Conservation (phyloP, 2,329 filamentous ascomycete genomes). For the Fusarium drepaniforme region DNA sequence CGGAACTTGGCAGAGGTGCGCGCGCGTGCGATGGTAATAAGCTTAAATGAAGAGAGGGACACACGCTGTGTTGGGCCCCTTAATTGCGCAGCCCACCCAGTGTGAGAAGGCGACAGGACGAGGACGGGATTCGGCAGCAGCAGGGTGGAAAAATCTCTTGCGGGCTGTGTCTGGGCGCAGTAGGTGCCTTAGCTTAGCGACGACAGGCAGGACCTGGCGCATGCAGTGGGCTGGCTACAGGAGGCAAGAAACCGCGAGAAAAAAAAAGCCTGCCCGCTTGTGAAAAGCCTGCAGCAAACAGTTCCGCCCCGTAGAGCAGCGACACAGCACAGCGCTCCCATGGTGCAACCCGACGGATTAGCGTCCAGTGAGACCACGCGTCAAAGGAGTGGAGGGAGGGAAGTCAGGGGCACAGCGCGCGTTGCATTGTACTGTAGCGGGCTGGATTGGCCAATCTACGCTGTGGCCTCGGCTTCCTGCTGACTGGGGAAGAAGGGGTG, state of each 20-base stretch:
- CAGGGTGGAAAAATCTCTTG: not conserved
- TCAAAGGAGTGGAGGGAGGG: not conserved
- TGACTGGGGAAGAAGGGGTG: not conserved
- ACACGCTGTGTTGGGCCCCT: not conserved
- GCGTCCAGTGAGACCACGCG: constrained; percentile 1
- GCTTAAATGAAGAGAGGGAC: constrained; percentile 1
- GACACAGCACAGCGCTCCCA: not conserved
- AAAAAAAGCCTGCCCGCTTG: not conserved
- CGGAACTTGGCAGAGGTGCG: constrained; percentile 1
- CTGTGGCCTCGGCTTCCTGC: not conserved
- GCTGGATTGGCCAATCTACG: not conserved
- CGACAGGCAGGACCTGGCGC: not conserved
- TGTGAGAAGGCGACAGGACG: not conserved
- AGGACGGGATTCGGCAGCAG: not conserved
- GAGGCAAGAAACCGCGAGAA: not conserved
- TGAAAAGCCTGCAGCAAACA: not conserved
- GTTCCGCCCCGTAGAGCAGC: not conserved
- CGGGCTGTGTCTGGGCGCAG: not conserved
- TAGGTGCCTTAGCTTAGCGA: not conserved
- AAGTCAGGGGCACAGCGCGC: not conserved
- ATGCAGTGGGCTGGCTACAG: not conserved
- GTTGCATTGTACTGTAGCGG: not conserved
- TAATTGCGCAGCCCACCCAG: not conserved
- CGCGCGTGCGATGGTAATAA: constrained; percentile 2
- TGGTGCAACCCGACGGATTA: not conserved